These are phyloP conservation scores for Penicillium nucicola DNA, from an alignment of 495 filamentous ascomycete genomes.

Conservation along the genomic window DNA sequence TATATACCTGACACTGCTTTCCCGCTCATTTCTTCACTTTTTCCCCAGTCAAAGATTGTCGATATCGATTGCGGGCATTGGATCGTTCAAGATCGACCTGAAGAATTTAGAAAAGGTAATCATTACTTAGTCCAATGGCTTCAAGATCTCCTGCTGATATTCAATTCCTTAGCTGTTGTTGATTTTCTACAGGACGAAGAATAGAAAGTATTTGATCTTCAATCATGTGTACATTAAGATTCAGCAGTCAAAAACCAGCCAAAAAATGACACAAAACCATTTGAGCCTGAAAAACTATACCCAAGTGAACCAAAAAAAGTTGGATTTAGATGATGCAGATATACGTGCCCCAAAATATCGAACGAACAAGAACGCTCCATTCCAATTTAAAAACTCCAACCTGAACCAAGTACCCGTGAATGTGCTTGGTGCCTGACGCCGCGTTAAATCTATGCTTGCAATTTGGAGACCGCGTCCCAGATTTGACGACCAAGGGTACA, in stretches of 20 bases:
- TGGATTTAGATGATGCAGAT: neutral
- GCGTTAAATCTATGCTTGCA: neutral
- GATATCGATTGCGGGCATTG: conserved; percentile 83
- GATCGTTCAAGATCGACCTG: conserved; percentile 79
- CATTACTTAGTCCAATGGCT: too few relatives aligned
- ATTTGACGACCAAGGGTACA: neutral
- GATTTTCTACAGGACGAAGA: too few relatives aligned
- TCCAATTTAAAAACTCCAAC: conserved; percentile 2
- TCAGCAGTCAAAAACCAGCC: too few relatives aligned
- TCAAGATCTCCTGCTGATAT: too few relatives aligned
- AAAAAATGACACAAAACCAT: too few relatives aligned
- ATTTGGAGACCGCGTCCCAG: neutral
- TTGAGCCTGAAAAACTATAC: too few relatives aligned
- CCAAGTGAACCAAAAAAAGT: too few relatives aligned
- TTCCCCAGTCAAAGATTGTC: conserved; percentile 66
- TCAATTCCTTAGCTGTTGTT: too few relatives aligned
- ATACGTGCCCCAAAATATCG: neutral
- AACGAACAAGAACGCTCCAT: neutral
- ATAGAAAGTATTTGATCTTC: too few relatives aligned
- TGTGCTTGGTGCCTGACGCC: neutral
- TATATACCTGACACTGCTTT: conserved; percentile 79
- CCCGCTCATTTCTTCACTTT: conserved; percentile 73
- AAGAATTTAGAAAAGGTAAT: conserved; percentile 63
- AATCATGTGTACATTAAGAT: too few relatives aligned
- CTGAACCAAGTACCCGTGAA: neutral